These are phyloP conservation scores for Starmerella vitae DNA, from an alignment of 805 yeast genomes.

Conservation along the genomic window DNA sequence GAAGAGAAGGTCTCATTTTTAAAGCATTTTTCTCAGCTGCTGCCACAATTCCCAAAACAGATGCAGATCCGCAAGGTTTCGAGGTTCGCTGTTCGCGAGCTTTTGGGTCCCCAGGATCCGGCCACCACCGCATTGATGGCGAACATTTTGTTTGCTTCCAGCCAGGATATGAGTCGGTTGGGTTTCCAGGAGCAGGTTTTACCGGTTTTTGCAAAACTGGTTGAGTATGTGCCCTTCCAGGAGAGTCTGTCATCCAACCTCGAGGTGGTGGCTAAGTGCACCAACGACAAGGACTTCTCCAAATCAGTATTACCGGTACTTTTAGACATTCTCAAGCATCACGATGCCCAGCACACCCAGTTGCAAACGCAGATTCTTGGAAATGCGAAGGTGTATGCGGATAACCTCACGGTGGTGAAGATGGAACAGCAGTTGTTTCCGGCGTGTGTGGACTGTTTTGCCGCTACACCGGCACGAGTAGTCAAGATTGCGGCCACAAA, in stretches of 20 bases:
- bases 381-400: constrained; percentile 32
- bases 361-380: constrained; percentile 43
- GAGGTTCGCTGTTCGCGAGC: constrained; percentile 47
- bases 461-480: constrained; percentile 70
- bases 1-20: constrained; percentile 59
- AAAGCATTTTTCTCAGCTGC: constrained; percentile 42
- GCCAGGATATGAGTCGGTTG: constrained; percentile 51
- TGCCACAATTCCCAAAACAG: constrained; percentile 46
- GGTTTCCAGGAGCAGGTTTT: constrained; percentile 62
- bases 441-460: constrained; percentile 52
- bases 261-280: constrained; percentile 34
- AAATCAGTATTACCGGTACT: constrained; percentile 36
- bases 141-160: constrained; percentile 31
- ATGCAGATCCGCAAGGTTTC: constrained; percentile 56
- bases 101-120: constrained; percentile 25
- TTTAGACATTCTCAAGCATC: constrained; percentile 26
- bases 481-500: constrained; percentile 42
- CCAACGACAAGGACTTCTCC: constrained; percentile 41
- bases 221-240: constrained; percentile 32
- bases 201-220: constrained; percentile 32
- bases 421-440: constrained; percentile 70
- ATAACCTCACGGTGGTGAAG: constrained; percentile 48
- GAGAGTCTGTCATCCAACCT: constrained; percentile 38
- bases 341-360: constrained; percentile 22
- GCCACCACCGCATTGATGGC: constrained; percentile 18